A percentile compares a stretch with the other conserved stretches of the same genome.
Conservation (phyloP, 2,329 filamentous ascomycete genomes). For the Colletotrichum viniferum region DNA sequence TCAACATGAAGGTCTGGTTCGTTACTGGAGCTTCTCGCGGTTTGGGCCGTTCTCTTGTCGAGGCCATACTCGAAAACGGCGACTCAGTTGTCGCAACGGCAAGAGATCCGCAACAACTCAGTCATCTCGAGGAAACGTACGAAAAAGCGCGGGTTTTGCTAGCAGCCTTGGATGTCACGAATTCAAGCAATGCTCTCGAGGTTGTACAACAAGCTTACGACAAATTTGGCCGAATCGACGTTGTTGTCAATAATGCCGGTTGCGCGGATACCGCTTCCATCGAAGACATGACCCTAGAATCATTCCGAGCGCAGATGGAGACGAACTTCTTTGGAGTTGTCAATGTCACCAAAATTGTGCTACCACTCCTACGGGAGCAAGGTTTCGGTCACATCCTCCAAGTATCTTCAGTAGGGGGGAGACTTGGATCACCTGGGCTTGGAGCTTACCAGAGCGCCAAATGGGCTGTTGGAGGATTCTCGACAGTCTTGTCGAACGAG, state of each 20-base stretch:
- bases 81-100: neutral
- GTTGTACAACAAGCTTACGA: neutral
- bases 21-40: neutral
- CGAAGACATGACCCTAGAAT: constrained; percentile 53
- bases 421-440: constrained; percentile 35
- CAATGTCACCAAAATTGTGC: constrained; percentile 40
- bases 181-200: neutral
- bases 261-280: constrained; percentile 58
- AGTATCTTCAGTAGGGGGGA: constrained; percentile 38
- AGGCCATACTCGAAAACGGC: neutral
- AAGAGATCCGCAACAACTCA: neutral
- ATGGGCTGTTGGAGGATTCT: constrained; percentile 43
- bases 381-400: constrained; percentile 40
- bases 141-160: neutral
- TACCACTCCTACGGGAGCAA: constrained; percentile 36
- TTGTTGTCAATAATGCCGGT: constrained; percentile 66
- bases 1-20: neutral
- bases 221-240: constrained; percentile 60
- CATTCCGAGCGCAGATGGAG: constrained; percentile 59
- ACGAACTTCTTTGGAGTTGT: constrained; percentile 64
- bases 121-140: neutral
- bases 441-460: constrained; percentile 42
- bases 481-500: constrained; percentile 37
- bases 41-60: neutral
- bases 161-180: neutral